Base-by-base conservation (phyloP, 2,329 filamentous ascomycete species). In the Aspergillus sergii region DNA sequence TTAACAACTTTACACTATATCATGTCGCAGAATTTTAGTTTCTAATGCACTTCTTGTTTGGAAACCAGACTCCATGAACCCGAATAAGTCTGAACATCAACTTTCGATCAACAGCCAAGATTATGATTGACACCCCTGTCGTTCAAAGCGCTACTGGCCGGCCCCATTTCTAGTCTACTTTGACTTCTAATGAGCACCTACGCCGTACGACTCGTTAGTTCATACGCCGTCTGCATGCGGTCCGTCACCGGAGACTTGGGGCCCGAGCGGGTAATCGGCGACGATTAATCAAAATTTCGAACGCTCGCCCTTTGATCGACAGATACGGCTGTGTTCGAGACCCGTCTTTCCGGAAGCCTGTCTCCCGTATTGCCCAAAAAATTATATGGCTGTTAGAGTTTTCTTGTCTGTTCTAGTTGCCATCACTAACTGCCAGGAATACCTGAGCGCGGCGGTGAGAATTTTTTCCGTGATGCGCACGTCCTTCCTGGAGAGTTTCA, bases 211-310 rank as follows among this genome's bases (percentile, higher is more conserved):
- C 14, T 34, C 16, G 3, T 41, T 36, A 36, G 46, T 39, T 28
- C 16, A 57, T 58, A 43, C 30, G 30, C 43, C 39, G 56, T 58
- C 57, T 51, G 21, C 21, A 34, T 48, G 19, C 58, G 30, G 50
- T 54, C 58, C 51, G 51, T 55, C 51, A 39, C 51, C 51, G 51
- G 26, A 46, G 30, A 21, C 46, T 58, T 45, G 54, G 59, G 43
- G 59, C 65, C 60, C 58, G 61, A 64, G 65, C 58, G 58, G 58
- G 55, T 64, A 58, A 28, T 56, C 58, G 59, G 61, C 61, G 58
- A 26, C 58, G 43, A 68, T 62, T 59, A 14, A 34, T 53, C 26
- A 34, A 53, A 53, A 53, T 63, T 57, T 57, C 50, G 59, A 59
- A 28, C 26, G 55, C 45, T 39, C 58, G 26, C 48, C 54, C 30